These are phyloP conservation scores for Trichosanthes cucumerina DNA, from an alignment of 306 rosid species.

Conservation along the genomic window DNA sequence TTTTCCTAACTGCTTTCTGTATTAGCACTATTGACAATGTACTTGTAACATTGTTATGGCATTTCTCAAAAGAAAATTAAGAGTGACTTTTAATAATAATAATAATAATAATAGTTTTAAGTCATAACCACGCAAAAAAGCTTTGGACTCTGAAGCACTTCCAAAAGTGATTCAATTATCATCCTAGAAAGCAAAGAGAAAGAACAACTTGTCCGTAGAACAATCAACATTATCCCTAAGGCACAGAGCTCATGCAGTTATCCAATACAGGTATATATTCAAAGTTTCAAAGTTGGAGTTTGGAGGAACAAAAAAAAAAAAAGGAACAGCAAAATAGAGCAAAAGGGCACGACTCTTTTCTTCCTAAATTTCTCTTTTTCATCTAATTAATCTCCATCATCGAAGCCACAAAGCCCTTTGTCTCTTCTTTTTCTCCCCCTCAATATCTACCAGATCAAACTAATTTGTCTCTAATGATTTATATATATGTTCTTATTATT, in stretches of 20 bases:
- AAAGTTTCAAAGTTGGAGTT: background rate
- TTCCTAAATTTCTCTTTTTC: background rate
- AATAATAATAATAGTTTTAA: too few relatives aligned
- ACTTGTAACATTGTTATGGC: too few relatives aligned
- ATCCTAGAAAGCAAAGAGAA: background rate
- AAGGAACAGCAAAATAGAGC: background rate
- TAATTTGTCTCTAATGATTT: background rate
- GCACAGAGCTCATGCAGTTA: background rate
- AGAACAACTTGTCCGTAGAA: background rate
- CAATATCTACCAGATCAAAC: background rate
- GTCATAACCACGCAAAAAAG: too few relatives aligned
- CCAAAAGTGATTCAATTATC: background rate
- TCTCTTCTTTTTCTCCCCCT: background rate
- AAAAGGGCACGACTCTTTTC: background rate
- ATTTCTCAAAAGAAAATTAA: too few relatives aligned
- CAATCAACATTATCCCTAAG: constrained; percentile 15
- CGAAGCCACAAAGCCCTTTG: background rate
- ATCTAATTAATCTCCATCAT: background rate
- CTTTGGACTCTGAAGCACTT: too few relatives aligned
- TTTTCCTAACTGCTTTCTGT: too few relatives aligned
- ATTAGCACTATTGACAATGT: too few relatives aligned
- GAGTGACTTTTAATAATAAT: too few relatives aligned
- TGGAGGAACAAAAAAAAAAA: background rate
- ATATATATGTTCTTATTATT: background rate
- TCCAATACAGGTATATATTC: background rate